A percentile compares a stretch with the other conserved stretches of the same genome.
Evolutionary conservation across 2,329 filamentous ascomycete species (phyloP).

Genomic region (Monosporascus sp.): DNA sequence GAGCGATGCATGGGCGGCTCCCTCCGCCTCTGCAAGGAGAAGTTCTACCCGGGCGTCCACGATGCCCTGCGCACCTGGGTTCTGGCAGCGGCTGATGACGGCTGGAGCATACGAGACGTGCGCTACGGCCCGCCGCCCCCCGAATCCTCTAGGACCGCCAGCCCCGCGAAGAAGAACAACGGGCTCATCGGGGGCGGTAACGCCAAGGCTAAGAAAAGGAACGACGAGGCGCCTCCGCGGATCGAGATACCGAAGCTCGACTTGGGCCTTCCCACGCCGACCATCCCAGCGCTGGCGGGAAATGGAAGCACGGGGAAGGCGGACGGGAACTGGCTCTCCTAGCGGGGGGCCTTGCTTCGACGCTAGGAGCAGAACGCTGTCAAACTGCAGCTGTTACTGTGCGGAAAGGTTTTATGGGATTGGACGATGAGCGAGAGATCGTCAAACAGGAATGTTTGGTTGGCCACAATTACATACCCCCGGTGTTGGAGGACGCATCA

Average conservation of each 20-base stretch:
- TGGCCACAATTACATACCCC: too few relatives aligned
- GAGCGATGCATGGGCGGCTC: slow-evolving; percentile 84
- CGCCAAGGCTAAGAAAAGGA: slow-evolving; percentile 29
- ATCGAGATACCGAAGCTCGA: slow-evolving; percentile 56
- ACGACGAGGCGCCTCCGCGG: slow-evolving; percentile 50
- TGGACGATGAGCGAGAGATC: background rate
- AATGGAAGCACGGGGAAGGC: slow-evolving; percentile 4
- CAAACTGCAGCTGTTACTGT: background rate
- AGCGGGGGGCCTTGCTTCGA: slow-evolving; percentile 14
- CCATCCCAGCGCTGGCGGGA: slow-evolving; percentile 2
- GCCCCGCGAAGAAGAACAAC: slow-evolving; percentile 40
- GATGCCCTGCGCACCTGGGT: slow-evolving; percentile 88
- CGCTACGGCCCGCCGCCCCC: slow-evolving; percentile 58
- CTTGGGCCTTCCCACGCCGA: slow-evolving; percentile 33
- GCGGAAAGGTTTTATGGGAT: background rate
- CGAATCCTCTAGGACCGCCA: slow-evolving; percentile 24
- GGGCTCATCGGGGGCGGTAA: slow-evolving; percentile 27
- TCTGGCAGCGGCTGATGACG: slow-evolving; percentile 77
- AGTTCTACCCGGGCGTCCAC: slow-evolving; percentile 91
- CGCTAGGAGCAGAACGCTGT: slow-evolving; percentile 4
- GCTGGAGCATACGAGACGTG: slow-evolving; percentile 79
- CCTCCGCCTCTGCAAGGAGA: slow-evolving; percentile 90
- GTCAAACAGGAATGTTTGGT: too few relatives aligned
- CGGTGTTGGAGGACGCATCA: too few relatives aligned
- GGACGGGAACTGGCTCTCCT: slow-evolving; percentile 26